These are phyloP conservation scores for Microcyclosporella mali DNA, from an alignment of 2,329 filamentous ascomycete species.

Conservation along the genomic window DNA sequence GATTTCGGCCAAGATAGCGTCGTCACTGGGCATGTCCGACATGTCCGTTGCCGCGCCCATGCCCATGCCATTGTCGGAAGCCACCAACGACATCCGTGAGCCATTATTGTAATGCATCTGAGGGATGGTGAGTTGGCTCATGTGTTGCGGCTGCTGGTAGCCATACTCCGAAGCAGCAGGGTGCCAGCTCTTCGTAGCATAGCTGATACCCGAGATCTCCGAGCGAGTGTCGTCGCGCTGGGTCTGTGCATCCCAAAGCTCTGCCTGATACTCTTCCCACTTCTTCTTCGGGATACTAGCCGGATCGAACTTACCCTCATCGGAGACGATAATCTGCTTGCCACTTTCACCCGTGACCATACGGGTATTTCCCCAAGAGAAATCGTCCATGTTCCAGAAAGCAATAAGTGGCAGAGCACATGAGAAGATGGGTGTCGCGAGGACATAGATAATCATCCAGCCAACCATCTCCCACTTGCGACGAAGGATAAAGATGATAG, in stretches of 20 bases:
- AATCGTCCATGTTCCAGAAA: constrained; percentile 99
- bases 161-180: constrained; percentile 59
- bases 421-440: constrained; percentile 86
- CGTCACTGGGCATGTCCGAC: constrained; percentile 69
- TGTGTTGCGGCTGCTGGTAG: constrained; percentile 47
- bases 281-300: constrained; percentile 89
- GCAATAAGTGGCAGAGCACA: constrained; percentile 85
- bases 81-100: constrained; percentile 72
- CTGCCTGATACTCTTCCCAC: constrained; percentile 98
- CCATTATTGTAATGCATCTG: constrained; percentile 33
- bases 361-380: constrained; percentile 98
- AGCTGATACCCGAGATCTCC: constrained; percentile 88
- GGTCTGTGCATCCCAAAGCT: constrained; percentile 96
- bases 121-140: constrained; percentile 55
- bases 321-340: constrained; percentile 84
- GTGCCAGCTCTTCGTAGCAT: constrained; percentile 74
- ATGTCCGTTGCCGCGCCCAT: constrained; percentile 47
- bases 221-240: constrained; percentile 71
- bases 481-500: constrained; percentile 90
- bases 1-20: constrained; percentile 87
- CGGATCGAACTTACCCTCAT: constrained; percentile 97
- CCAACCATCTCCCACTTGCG: constrained; percentile 99
- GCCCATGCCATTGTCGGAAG: constrained; percentile 51
- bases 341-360: constrained; percentile 91
- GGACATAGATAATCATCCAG: constrained; percentile 95